Percentiles rank a stretch among this genome's conserved stretches.
Evolutionary conservation across 2,329 filamentous ascomycete genomes (phyloP).

Genomic region (Didymellaceae sp.): DNA sequence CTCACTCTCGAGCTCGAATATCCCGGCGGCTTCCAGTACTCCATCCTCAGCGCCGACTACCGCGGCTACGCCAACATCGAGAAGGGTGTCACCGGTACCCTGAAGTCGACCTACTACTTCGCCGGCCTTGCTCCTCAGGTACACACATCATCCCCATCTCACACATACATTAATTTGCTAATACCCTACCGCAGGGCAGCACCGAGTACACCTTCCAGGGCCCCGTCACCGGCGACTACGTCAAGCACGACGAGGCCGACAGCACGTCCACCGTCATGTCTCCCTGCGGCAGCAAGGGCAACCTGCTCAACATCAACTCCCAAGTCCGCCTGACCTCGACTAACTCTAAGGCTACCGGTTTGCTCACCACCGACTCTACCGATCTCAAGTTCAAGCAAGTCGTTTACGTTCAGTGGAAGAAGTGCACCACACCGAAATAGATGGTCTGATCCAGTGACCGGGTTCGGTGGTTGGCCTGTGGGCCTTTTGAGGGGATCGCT

Average conservation of each 20-base stretch:
- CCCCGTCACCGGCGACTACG: slow-evolving; percentile 48
- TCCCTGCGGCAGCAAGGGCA: slow-evolving; percentile 57
- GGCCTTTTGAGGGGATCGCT: too few species aligned
- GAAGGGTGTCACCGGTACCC: slow-evolving; percentile 54
- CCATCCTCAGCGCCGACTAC: slow-evolving; percentile 60
- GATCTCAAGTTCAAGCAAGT: slow-evolving; percentile 56
- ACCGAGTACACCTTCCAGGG: slow-evolving; percentile 51
- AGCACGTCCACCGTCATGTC: slow-evolving; percentile 59
- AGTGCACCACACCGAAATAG: too few species aligned
- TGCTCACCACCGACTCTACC: slow-evolving; percentile 58
- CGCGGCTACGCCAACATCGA: slow-evolving; percentile 59
- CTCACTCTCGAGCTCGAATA: slow-evolving; percentile 60
- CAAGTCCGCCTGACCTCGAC: slow-evolving; percentile 52
- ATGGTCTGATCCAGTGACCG: too few species aligned
- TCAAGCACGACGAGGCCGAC: slow-evolving; percentile 52
- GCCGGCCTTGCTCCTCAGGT: slow-evolving; percentile 55
- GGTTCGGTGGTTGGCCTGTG: too few species aligned
- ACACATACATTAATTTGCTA: not conserved
- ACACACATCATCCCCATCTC: slow-evolving; percentile 6
- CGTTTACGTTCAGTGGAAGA: slow-evolving; percentile 55
- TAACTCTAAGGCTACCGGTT: slow-evolving; percentile 43
- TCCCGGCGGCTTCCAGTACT: slow-evolving; percentile 61
- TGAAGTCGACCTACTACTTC: slow-evolving; percentile 63
- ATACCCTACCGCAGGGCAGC: slow-evolving; percentile 33
- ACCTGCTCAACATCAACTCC: slow-evolving; percentile 63